Conservation (phyloP, 1,284 basidiomycete genomes). For the Ganoderma leucocontextum region DNA sequence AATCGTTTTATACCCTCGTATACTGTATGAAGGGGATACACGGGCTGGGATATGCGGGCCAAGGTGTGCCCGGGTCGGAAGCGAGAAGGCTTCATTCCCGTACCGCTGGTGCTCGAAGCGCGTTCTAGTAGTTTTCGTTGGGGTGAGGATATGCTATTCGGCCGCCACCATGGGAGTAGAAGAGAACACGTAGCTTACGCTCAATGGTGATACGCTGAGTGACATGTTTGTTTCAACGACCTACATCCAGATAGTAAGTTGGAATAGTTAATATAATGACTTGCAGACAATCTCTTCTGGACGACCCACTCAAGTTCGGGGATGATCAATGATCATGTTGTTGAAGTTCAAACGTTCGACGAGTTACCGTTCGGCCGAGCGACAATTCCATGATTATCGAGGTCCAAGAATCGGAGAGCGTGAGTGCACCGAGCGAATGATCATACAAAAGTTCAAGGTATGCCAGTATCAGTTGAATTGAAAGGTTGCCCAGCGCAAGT, state of each 20-base stretch:
- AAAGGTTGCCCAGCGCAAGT: not conserved
- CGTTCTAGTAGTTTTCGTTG: not conserved
- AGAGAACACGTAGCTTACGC: not conserved
- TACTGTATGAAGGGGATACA: not conserved
- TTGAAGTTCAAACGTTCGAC: not conserved
- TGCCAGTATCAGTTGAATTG: not conserved
- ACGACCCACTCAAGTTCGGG: no score
- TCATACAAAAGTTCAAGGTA: not conserved
- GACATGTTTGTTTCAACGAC: not conserved
- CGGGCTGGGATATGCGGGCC: not conserved
- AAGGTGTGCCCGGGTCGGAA: conserved; percentile 1
- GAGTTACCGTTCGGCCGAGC: not conserved
- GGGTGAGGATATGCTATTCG: not conserved
- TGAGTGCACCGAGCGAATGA: not conserved
- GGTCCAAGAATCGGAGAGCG: not conserved
- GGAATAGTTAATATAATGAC: not conserved
- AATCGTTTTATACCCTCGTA: not conserved
- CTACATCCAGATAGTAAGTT: not conserved
- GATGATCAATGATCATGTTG: not conserved
- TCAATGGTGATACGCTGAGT: conserved; percentile 7
- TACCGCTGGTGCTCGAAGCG: not conserved
- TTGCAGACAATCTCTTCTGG: not conserved
- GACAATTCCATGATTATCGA: not conserved
- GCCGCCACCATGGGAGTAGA: not conserved
- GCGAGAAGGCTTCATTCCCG: conserved; percentile 1